phyloP scores from a whole-genome alignment of 495 filamentous ascomycete genomes.

The Chaetomium tenue region DNA sequence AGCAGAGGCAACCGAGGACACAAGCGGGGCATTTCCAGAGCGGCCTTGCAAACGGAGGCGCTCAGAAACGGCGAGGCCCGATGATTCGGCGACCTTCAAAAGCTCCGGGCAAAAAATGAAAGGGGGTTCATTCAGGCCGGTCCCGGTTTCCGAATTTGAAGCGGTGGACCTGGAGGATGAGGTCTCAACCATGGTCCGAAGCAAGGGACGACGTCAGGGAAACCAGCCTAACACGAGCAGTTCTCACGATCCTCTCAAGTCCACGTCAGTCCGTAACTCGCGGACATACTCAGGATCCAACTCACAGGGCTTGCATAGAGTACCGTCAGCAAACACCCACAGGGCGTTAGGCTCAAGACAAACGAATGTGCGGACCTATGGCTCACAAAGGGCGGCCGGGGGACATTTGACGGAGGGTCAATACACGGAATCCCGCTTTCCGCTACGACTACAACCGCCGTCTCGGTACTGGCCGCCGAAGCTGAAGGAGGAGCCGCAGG shows the following conservation, averaged over 20 bases:
- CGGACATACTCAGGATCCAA: background rate
- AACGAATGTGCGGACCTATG: constrained; percentile 17
- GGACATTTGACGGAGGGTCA: background rate
- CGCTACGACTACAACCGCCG: constrained; percentile 11
- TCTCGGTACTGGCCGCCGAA: constrained; percentile 15
- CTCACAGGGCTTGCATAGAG: background rate
- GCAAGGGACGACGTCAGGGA: background rate
- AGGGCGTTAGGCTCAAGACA: background rate
- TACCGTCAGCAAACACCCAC: background rate
- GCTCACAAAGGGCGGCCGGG: constrained; percentile 9
- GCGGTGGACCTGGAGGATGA: background rate
- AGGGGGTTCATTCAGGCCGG: background rate
- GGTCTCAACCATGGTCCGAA: background rate
- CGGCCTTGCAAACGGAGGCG: constrained; percentile 16
- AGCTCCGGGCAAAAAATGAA: background rate
- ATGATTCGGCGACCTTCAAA: background rate
- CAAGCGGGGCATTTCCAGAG: background rate
- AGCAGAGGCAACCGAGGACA: background rate
- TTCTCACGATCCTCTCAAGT: background rate
- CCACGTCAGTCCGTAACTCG: background rate
- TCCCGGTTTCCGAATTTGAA: background rate
- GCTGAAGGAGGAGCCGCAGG: constrained; percentile 19
- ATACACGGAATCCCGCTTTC: background rate
- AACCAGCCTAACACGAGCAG: background rate
- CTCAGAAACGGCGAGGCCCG: constrained; percentile 6